Evolutionary conservation across 805 yeast genomes (phyloP), one percentile per base, ranked within the genome.

Genomic region (Sungouiozyma intestinalis): DNA sequence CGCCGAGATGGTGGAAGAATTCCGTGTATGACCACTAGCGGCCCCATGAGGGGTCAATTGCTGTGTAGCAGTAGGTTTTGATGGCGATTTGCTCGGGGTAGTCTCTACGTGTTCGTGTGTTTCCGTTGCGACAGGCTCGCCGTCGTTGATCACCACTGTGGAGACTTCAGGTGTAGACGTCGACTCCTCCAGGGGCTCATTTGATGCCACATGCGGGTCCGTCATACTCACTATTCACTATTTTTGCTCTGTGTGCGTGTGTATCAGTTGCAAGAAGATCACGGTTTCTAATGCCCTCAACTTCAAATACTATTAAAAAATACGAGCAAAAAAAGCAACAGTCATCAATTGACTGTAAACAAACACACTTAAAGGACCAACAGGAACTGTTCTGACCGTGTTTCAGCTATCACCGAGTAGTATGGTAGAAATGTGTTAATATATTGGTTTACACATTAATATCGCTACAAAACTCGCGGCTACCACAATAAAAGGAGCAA

Each of bases 21-120:
- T 46, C 34, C 51, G 49, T 8, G 48, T 43, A 16, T 50, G 50
- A 4, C 18, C 16, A 16, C 29, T 35, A 17, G 13, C 20, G 18
- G 32, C 20, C n/a, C 15, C 33, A 17, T 18, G 33, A 16, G 31
- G 20, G 14, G 16, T 19, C n/a, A 24, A 16, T 6, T 24, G 29
- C 11, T 7, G 29, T 7, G 29, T 24, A 11, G 29, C 11, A 11
- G 6, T 24, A 24, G 29, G 29, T 11, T 24, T 24, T 24, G 29
- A 24, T 24, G 11, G 11, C 29, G 6, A 7, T 7, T 24, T 11
- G 11, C 11, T 24, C 11, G 29, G n/a, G 41, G 35, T 34, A 20
- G 38, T 2, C 3, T 35, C 38, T 6, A 35, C 17, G n/a, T 17
- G 5, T n/a, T 18, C 3, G 3, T 17, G 11, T 8, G 8, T n/a